Base-by-base conservation (phyloP, 192 early-diverging fungal genomes). In the Chytriomyces sp. region DNA sequence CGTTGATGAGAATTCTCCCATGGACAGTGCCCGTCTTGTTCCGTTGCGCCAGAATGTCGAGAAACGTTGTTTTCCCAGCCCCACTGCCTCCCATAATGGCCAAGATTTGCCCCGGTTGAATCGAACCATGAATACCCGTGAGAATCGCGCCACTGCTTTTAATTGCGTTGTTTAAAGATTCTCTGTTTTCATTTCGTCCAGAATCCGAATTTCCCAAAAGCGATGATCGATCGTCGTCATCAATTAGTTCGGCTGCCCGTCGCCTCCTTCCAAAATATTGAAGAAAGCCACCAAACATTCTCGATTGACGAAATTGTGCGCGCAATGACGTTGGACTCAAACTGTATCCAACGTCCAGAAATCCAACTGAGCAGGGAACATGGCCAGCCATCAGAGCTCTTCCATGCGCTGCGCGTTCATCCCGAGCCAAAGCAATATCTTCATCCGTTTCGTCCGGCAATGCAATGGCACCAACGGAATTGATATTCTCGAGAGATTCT, bases 11-110 rank as follows among this genome's bases (percentile, higher is more conserved):
- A 13, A 96, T 91, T 50, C 91, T 86, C 6, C 96, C 95, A 45
- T 83, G 80, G n/a, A 96, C 88, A 3, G 80, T 82, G 53, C 96
- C 96, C 13, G 87, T 80, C 75, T 95, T 96, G 64, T 92, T 89
- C 45, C 93, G 86, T 5, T 89, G 84, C 0, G 96, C 95, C 23
- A 98, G 85, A 74, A 98, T 95, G 79, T 98, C 94, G 50, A 98
- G 82, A 62, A 96, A 83, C 44, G 91, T 95, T 11, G 96, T 95
- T 79, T 98, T 98, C 10, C 96, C 96, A 0, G 96, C 96, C 5
- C 94, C 69, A 5, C 23, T 44, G 35, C 92, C 93, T 7, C 95
- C 96, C 88, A 98, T 92, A 46, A 98, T 93, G 11, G 95, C 96
- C 88, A 96, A 90, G 8, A 98, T 89, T 74, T 97, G 86, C 60